These are phyloP conservation scores for Talaromyces sp. DNA, from an alignment of 2,329 filamentous ascomycete species.

Conservation along the genomic window DNA sequence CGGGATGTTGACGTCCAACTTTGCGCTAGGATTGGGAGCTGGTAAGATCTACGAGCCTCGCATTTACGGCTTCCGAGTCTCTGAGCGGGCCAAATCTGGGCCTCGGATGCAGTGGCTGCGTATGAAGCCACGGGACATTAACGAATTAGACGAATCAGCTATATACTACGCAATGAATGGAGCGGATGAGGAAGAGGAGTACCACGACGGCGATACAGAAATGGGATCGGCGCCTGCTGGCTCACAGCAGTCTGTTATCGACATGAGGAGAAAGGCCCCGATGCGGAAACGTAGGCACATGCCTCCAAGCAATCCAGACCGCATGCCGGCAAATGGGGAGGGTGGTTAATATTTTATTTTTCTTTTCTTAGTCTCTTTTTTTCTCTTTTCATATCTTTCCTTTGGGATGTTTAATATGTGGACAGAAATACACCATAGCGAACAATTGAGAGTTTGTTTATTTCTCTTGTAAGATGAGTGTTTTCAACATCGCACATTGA, in stretches of 20 bases:
- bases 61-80: slow-evolving; percentile 95
- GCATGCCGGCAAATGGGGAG: slow-evolving; percentile 30
- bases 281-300: slow-evolving; percentile 34
- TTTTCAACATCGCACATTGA: not conserved
- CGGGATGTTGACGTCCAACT: slow-evolving; percentile 78
- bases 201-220: slow-evolving; percentile 34
- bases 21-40: slow-evolving; percentile 77
- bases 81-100: slow-evolving; percentile 80
- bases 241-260: slow-evolving; percentile 33
- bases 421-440: not conserved
- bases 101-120: slow-evolving; percentile 97
- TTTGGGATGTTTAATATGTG: not conserved
- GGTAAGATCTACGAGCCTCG: slow-evolving; percentile 87
- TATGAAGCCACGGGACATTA: slow-evolving; percentile 72
- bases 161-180: slow-evolving; percentile 31
- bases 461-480: not conserved
- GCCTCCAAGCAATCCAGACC: slow-evolving; percentile 20
- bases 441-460: not conserved
- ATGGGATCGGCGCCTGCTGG: slow-evolving; percentile 25
- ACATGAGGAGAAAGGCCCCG: slow-evolving; percentile 38
- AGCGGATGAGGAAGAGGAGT: slow-evolving; percentile 25
- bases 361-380: not conserved
- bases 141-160: slow-evolving; percentile 70
- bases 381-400: not conserved
- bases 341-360: slow-evolving; percentile 13